These are phyloP conservation scores for Podospora anserina DNA, from an alignment of 495 filamentous ascomycete genomes.

Conservation along the genomic window DNA sequence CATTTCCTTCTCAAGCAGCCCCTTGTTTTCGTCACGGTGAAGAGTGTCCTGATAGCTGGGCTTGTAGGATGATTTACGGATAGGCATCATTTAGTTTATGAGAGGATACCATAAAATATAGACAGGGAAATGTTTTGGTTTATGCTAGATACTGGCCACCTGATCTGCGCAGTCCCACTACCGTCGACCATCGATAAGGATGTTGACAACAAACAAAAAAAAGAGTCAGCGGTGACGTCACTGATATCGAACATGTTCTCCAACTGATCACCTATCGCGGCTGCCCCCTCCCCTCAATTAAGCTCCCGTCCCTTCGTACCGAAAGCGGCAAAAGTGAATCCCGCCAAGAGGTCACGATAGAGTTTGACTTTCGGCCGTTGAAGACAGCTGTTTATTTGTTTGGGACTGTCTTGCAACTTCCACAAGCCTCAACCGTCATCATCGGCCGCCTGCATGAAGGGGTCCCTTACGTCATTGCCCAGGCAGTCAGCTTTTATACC, in stretches of 20 bases:
- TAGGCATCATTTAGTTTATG: background rate
- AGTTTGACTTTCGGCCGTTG: background rate
- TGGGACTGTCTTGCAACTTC: background rate
- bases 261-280: background rate
- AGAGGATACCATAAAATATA: background rate
- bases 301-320: background rate
- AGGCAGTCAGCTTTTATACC: background rate
- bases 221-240: background rate
- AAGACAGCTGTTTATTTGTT: background rate
- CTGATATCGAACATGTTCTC: background rate
- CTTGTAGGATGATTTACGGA: background rate
- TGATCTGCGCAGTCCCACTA: too few species aligned
- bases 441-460: background rate
- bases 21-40: background rate
- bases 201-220: too few species aligned
- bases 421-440: background rate
- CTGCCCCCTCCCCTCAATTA: background rate
- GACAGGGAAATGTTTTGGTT: background rate
- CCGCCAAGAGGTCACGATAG: background rate
- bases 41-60: background rate
- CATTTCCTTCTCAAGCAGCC: background rate
- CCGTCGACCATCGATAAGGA: too few species aligned
- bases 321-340: background rate
- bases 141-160: too few species aligned
- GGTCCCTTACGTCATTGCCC: background rate